Conservation (phyloP, 2,329 filamentous ascomycete species). For the Pseudogymnoascus sp. region DNA sequence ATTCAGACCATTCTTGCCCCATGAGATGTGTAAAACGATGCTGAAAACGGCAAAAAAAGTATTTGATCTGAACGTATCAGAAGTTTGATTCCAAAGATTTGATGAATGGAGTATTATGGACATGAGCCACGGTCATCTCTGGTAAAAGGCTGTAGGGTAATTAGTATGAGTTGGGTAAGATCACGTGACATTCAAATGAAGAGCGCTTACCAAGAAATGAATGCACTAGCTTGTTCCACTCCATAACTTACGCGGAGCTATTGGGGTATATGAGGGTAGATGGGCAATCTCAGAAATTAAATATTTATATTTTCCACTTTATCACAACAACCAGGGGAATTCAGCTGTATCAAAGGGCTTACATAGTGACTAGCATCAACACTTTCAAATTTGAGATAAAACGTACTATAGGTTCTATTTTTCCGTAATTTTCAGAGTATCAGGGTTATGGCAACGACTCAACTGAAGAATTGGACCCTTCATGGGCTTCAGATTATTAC, state of each 20-base stretch:
- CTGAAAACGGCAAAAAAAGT: constrained; percentile 16
- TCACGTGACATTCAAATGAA: neutral
- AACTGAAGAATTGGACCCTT: neutral
- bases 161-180: constrained; percentile 12
- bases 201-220: constrained; percentile 28
- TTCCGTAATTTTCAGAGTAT: neutral
- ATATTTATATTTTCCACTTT: neutral
- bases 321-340: neutral
- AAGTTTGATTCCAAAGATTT: constrained; percentile 42
- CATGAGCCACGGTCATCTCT: constrained; percentile 34
- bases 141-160: constrained; percentile 28
- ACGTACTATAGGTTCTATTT: neutral
- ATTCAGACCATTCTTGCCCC: neutral
- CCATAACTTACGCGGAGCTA: constrained; percentile 15
- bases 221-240: constrained; percentile 32
- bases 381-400: neutral
- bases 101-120: constrained; percentile 45
- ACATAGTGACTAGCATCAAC: neutral
- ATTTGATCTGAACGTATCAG: constrained; percentile 22
- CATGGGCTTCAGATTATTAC: neutral
- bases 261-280: neutral
- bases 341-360: neutral
- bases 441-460: neutral
- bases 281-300: neutral
- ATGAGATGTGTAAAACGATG: constrained; percentile 1